Percentiles rank a stretch among this genome's conserved stretches.
Evolutionary conservation across 768 basidiomycete genomes (phyloP).

Genomic region (Lactarius psammicola): DNA sequence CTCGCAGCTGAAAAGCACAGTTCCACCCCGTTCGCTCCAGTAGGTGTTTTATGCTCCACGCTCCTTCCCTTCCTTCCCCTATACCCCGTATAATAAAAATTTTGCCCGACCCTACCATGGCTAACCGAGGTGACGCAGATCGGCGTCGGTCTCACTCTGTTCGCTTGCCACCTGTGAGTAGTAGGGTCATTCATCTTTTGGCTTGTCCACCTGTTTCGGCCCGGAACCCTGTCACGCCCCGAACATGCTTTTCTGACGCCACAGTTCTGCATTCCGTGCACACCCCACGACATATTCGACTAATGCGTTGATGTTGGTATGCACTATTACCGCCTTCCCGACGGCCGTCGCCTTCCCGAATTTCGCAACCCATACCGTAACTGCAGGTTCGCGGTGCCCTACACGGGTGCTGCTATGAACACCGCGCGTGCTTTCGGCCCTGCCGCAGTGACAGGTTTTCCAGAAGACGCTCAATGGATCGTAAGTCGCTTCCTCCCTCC

Average conservation of each 20-base stretch:
- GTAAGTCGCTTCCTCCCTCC: conserved; percentile 39
- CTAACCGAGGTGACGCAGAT: conserved; percentile 38
- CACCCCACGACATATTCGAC: neutral
- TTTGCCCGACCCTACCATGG: neutral
- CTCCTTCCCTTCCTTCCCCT: neutral
- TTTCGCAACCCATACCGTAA: neutral
- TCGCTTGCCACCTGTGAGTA: conserved; percentile 58
- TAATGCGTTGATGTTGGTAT: neutral
- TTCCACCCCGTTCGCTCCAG: conserved; percentile 67
- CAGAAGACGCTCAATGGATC: conserved; percentile 55
- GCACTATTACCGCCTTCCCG: neutral
- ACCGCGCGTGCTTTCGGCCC: conserved; percentile 70
- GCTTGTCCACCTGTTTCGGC: neutral
- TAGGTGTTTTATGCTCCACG: conserved; percentile 31
- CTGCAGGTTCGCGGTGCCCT: conserved; percentile 56
- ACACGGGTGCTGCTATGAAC: conserved; percentile 68
- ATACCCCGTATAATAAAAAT: neutral
- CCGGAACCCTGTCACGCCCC: neutral
- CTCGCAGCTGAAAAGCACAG: conserved; percentile 69
- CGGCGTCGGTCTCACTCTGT: conserved; percentile 64
- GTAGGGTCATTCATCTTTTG: neutral
- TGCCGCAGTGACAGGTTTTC: conserved; percentile 62
- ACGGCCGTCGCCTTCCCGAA: neutral
- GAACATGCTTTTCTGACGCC: neutral
- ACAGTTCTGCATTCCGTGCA: neutral